Conservation (phyloP, 176 grass and related monocot species). For the Carex parvula region DNA sequence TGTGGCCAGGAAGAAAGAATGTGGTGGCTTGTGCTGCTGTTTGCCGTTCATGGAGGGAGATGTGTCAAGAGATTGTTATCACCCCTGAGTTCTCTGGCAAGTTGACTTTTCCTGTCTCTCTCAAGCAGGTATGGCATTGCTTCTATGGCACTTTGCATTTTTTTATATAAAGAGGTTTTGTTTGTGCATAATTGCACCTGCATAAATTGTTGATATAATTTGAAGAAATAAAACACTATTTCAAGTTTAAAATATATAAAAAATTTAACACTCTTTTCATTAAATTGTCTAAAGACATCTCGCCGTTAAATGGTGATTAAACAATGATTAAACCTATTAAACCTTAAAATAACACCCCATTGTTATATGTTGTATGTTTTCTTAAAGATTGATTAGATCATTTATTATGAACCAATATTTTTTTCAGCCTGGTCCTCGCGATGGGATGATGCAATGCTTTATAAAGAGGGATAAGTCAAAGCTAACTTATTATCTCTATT, state of each 20-base stretch:
- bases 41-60: constrained; percentile 93
- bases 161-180: neutral
- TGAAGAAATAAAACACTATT: neutral
- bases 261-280: neutral
- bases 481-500: constrained; percentile 85
- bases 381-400: neutral
- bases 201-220: neutral
- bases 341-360: neutral
- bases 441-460: constrained; percentile 84
- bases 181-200: neutral
- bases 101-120: constrained; percentile 89
- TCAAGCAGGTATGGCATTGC: constrained; percentile 73
- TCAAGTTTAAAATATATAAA: neutral
- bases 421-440: constrained; percentile 88
- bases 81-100: constrained; percentile 84
- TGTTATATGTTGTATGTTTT: neutral
- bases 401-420: neutral
- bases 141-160: neutral
- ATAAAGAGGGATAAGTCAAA: constrained; percentile 99
- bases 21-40: constrained; percentile 88
- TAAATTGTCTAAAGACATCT: neutral
- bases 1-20: constrained; percentile 78
- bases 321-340: neutral
- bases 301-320: neutral
- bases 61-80: constrained; percentile 94